phyloP scores from a whole-genome alignment of 805 yeast genomes.

The Cyberlindnera americana region DNA sequence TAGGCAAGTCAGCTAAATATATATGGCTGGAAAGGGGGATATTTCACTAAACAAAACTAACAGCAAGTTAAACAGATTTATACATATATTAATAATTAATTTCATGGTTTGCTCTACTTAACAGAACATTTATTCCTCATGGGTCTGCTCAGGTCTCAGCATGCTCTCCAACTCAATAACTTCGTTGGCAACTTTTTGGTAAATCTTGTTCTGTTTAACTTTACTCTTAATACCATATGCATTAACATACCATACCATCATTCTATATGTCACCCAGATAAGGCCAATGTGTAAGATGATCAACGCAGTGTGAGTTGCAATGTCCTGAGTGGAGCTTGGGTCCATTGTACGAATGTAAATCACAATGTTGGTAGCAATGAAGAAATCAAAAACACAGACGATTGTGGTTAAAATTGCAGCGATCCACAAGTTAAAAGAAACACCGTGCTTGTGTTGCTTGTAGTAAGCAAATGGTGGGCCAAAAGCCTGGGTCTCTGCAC shows the following conservation, averaged over 20 bases:
- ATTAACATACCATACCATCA: conserved; percentile 21
- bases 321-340: conserved; percentile 18
- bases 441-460: conserved; percentile 18
- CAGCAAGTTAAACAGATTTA: too few relatives aligned
- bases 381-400: conserved; percentile 29
- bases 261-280: conserved; percentile 22
- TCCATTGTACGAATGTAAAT: conserved; percentile 33
- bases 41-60: too few relatives aligned
- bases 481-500: conserved; percentile 19
- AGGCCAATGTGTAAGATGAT: conserved; percentile 14
- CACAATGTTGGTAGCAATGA: conserved; percentile 33
- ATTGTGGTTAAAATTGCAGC: conserved; percentile 28
- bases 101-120: too few relatives aligned
- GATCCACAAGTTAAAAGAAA: conserved; percentile 23
- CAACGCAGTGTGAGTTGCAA: conserved; percentile 18
- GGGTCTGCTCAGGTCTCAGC: conserved; percentile 9
- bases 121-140: conserved; percentile 12
- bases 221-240: conserved; percentile 19
- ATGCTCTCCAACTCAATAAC: conserved; percentile 24
- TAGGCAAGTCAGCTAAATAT: too few relatives aligned
- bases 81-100: too few relatives aligned
- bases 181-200: conserved; percentile 23
- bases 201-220: conserved; percentile 18
- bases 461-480: conserved; percentile 27
- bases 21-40: too few relatives aligned